phyloP scores from a whole-genome alignment of 805 yeast genomes.

The Jamesozyma piceae region DNA sequence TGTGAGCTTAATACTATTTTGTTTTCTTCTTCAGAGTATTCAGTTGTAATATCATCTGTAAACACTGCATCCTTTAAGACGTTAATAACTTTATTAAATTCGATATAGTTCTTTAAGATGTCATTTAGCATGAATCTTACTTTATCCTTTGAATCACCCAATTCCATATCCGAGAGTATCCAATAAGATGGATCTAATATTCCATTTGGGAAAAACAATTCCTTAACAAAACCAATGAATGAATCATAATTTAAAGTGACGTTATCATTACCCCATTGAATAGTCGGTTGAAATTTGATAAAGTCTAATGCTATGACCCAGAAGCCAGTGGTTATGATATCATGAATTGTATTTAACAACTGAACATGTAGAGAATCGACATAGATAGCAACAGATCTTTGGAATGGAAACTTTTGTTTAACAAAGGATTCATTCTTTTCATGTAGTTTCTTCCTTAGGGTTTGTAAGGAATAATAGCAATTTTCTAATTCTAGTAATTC shows the following conservation, averaged over 20 bases:
- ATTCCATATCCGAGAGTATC: slow-evolving; percentile 19
- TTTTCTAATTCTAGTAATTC: slow-evolving; percentile 25
- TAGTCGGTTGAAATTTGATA: slow-evolving; percentile 7
- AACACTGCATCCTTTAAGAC: slow-evolving; percentile 16
- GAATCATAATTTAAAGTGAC: slow-evolving; percentile 14
- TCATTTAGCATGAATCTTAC: slow-evolving; percentile 12
- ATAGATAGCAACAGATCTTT: slow-evolving; percentile 19
- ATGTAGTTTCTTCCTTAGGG: slow-evolving; percentile 18
- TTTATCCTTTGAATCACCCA: slow-evolving; percentile 17
- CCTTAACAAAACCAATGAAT: slow-evolving; percentile 12
- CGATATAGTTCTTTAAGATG: slow-evolving; percentile 13
- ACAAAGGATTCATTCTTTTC: slow-evolving; percentile 9
- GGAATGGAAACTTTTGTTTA: slow-evolving; percentile 21
- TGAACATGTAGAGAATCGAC: slow-evolving; percentile 23
- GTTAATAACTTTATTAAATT: slow-evolving; percentile 7
- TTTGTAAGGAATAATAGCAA: slow-evolving; percentile 25
- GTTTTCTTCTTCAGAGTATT: background rate
- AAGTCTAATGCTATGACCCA: slow-evolving; percentile 15
- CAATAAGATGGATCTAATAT: slow-evolving; percentile 16
- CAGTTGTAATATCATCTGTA: slow-evolving; percentile 1
- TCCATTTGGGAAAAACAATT: slow-evolving; percentile 12
- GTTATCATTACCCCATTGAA: slow-evolving; percentile 8
- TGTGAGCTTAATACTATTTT: background rate
- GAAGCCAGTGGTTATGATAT: slow-evolving; percentile 14
- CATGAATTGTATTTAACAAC: slow-evolving; percentile 13